phyloP scores from a whole-genome alignment of 2,329 filamentous ascomycete genomes.

The Rhynchosporium agropyri region DNA sequence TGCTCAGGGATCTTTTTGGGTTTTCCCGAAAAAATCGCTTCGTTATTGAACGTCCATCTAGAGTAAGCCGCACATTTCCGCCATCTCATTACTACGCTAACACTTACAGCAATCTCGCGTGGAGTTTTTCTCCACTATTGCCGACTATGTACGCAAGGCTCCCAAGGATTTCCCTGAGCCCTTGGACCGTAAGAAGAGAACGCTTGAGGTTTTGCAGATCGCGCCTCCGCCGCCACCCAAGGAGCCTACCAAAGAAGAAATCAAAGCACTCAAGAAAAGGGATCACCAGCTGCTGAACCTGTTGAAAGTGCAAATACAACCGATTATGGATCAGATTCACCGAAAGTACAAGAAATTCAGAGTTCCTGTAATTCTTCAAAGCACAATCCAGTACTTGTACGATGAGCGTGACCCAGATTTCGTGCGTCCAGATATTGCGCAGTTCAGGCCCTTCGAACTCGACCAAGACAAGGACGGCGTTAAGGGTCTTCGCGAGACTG shows the following conservation, averaged over 20 bases:
- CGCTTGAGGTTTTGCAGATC: constrained; percentile 74
- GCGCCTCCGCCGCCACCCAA: constrained; percentile 73
- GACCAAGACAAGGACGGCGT: constrained; percentile 78
- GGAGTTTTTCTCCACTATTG: constrained; percentile 77
- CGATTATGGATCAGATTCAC: constrained; percentile 97
- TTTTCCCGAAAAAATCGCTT: constrained; percentile 80
- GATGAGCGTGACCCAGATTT: constrained; percentile 78
- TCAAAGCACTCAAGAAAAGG: constrained; percentile 76
- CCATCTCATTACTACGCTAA: constrained; percentile 37
- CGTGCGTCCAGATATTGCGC: constrained; percentile 55
- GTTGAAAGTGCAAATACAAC: constrained; percentile 86
- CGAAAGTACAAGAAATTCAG: constrained; percentile 87
- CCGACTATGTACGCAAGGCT: constrained; percentile 75
- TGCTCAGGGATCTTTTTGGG: constrained; percentile 81
- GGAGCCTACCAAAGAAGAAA: constrained; percentile 73
- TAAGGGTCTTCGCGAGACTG: constrained; percentile 73
- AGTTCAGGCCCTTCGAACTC: constrained; percentile 76
- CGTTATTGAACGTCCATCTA: constrained; percentile 66
- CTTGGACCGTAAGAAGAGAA: constrained; percentile 81
- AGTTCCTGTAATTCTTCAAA: constrained; percentile 73
- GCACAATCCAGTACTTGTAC: constrained; percentile 77
- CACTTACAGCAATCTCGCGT: constrained; percentile 59
- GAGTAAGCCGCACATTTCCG: constrained; percentile 48
- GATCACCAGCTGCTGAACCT: constrained; percentile 84
- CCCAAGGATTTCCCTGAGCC: constrained; percentile 88